phyloP scores from a whole-genome alignment of 2,329 filamentous ascomycete genomes.

The Monascus ruber region DNA sequence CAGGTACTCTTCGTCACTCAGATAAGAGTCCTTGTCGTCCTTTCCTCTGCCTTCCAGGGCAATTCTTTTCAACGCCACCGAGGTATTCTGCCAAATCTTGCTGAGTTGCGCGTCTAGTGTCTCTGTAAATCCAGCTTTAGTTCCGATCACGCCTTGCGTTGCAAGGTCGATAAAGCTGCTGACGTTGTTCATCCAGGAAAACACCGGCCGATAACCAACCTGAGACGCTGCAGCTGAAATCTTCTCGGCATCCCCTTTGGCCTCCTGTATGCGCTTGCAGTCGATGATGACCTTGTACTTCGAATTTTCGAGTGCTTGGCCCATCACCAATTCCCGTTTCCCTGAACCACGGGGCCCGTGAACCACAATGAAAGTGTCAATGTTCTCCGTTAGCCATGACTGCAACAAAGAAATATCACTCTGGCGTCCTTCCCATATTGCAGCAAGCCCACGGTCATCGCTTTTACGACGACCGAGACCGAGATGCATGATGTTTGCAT shows the following conservation, averaged over 20 bases:
- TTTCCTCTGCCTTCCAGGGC: slow-evolving; percentile 59
- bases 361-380: slow-evolving; percentile 85
- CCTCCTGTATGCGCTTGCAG: slow-evolving; percentile 87
- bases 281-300: slow-evolving; percentile 76
- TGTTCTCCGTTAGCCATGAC: slow-evolving; percentile 76
- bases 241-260: slow-evolving; percentile 73
- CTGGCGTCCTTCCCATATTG: slow-evolving; percentile 80
- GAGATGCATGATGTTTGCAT: slow-evolving; percentile 35
- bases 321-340: slow-evolving; percentile 76
- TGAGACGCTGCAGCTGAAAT: slow-evolving; percentile 70
- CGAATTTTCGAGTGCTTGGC: slow-evolving; percentile 66
- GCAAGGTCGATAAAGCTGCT: slow-evolving; percentile 87
- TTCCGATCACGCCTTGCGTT: slow-evolving; percentile 83
- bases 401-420: slow-evolving; percentile 71
- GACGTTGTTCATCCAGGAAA: slow-evolving; percentile 92
- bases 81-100: slow-evolving; percentile 81
- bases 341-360: slow-evolving; percentile 87
- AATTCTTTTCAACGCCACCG: slow-evolving; percentile 65
- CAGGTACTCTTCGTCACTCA: slow-evolving; percentile 76
- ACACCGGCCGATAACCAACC: slow-evolving; percentile 85
- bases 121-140: slow-evolving; percentile 89
- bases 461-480: slow-evolving; percentile 37
- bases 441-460: slow-evolving; percentile 59
- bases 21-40: slow-evolving; percentile 57
- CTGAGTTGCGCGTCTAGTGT: slow-evolving; percentile 78